Evolutionary conservation across 306 rosid genomes (phyloP).

Genomic region (Vachellia pachyceras): DNA sequence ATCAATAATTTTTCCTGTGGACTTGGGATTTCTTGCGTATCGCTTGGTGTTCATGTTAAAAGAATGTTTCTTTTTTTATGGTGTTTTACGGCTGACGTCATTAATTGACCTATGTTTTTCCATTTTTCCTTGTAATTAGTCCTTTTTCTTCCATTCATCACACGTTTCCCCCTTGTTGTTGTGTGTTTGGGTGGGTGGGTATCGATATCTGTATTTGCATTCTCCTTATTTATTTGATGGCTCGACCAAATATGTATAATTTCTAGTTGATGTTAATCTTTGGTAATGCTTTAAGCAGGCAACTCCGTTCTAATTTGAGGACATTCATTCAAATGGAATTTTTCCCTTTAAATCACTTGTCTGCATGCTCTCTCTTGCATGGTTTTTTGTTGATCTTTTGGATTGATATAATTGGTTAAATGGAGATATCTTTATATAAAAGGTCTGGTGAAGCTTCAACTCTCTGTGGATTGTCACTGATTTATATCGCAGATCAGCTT

Average conservation of each 20-base stretch:
- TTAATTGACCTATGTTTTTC: background rate
- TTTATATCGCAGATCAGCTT: slow-evolving; percentile 39
- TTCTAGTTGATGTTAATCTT: background rate
- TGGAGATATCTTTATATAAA: background rate
- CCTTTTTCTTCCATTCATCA: background rate
- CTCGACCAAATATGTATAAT: background rate
- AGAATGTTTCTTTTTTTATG: background rate
- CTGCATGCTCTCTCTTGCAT: background rate
- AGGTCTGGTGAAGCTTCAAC: no score
- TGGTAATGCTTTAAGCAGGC: background rate
- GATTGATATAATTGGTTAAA: background rate
- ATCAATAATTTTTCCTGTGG: background rate
- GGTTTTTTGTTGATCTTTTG: background rate
- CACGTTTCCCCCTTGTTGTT: no score
- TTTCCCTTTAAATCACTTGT: background rate
- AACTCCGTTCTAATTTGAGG: background rate
- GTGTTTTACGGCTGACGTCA: background rate
- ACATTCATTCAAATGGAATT: background rate
- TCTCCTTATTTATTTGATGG: background rate
- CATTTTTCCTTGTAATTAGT: background rate
- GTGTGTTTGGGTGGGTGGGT: background rate
- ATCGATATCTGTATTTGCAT: background rate
- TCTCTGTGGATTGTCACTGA: background rate
- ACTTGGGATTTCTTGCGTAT: background rate
- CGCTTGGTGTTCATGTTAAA: background rate